Evolutionary conservation across 371 early-diverging fungal genomes (phyloP).

Genomic region (Lichtheimia hyalospora): DNA sequence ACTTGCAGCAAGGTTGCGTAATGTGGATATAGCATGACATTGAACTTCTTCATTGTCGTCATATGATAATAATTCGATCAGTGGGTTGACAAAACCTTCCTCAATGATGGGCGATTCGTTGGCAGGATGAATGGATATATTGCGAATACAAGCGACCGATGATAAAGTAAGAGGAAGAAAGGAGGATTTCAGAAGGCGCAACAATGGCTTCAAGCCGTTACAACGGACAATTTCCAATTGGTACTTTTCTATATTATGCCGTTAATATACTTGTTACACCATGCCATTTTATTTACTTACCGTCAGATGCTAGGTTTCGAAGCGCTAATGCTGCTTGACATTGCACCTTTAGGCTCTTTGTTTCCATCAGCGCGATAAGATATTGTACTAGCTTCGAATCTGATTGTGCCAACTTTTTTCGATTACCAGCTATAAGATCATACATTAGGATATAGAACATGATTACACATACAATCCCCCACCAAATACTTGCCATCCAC

Average conservation of each 20-base stretch:
- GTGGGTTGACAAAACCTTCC: conserved; percentile 76
- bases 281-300: conserved; percentile 13
- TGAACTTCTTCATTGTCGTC: conserved; percentile 83
- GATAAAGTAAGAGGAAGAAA: conserved; percentile 81
- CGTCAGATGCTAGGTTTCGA: conserved; percentile 88
- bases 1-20: conserved; percentile 86
- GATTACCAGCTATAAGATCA: conserved; percentile 49
- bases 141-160: conserved; percentile 92
- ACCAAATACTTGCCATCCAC: conserved; percentile 74
- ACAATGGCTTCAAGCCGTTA: conserved; percentile 74
- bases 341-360: conserved; percentile 81
- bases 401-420: conserved; percentile 73
- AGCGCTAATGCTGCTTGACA: conserved; percentile 90
- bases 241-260: conserved; percentile 64
- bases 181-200: conserved; percentile 75
- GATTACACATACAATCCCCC: not conserved
- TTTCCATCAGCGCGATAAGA: conserved; percentile 79
- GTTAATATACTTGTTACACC: conserved; percentile 6
- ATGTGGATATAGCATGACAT: conserved; percentile 84
- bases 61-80: conserved; percentile 72
- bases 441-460: not conserved
- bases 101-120: conserved; percentile 87
- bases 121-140: conserved; percentile 87
- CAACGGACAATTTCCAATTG: conserved; percentile 84
- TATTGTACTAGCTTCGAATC: conserved; percentile 78